These are phyloP conservation scores for Sclerotinia subarctica DNA, from an alignment of 2,329 filamentous ascomycete genomes.

Conservation along the genomic window DNA sequence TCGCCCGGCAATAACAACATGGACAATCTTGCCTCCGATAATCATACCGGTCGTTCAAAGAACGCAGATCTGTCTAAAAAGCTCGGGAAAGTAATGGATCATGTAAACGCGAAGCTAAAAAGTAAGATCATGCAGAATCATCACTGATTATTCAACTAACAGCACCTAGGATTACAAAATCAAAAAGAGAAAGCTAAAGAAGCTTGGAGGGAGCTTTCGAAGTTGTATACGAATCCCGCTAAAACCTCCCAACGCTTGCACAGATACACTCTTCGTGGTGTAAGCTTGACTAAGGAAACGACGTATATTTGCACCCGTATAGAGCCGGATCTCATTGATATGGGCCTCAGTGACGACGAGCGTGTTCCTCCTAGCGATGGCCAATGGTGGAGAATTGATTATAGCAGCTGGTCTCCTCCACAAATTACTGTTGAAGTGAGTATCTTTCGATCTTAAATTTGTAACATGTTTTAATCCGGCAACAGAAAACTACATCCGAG, in stretches of 20 bases:
- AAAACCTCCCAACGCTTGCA: conserved; percentile 30
- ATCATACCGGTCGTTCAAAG: conserved; percentile 19
- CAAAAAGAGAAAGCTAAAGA: conserved; percentile 35
- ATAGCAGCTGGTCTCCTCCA: conserved; percentile 41
- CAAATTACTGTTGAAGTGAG: conserved; percentile 51
- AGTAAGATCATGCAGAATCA: conserved; percentile 26
- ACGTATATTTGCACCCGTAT: conserved; percentile 50
- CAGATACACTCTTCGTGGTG: conserved; percentile 51
- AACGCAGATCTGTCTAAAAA: conserved; percentile 31
- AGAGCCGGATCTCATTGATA: conserved; percentile 44
- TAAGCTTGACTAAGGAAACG: conserved; percentile 47
- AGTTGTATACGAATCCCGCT: conserved; percentile 40
- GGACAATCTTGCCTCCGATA: background rate
- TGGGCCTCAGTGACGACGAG: conserved; percentile 40
- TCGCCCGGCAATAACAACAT: background rate
- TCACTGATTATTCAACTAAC: conserved; percentile 24
- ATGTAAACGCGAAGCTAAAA: conserved; percentile 38
- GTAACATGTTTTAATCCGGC: conserved; percentile 11
- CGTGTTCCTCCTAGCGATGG: conserved; percentile 38
- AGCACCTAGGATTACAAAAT: conserved; percentile 31
- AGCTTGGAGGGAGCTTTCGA: conserved; percentile 41
- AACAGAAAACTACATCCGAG: conserved; percentile 48
- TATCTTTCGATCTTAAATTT: background rate
- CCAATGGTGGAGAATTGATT: conserved; percentile 57
- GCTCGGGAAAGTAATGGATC: conserved; percentile 33